Evolutionary conservation across 768 basidiomycete species (phyloP).

Genomic region (Suillus alpinus): DNA sequence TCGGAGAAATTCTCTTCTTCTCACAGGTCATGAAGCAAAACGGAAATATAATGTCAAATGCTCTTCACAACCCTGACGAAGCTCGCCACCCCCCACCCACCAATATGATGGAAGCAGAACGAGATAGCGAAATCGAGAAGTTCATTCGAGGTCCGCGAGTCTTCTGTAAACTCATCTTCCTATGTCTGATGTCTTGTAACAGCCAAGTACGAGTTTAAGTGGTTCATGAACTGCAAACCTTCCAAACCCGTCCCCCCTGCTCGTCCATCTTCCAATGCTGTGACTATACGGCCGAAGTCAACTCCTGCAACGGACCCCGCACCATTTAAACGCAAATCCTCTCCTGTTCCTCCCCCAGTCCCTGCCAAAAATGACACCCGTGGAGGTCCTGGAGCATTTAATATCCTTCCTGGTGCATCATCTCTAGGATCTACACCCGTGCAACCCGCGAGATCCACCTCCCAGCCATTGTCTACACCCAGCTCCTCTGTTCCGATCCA

Average conservation of each 20-base stretch:
- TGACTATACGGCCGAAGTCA: constrained; percentile 16
- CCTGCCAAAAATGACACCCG: constrained; percentile 23
- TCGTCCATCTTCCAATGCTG: constrained; percentile 33
- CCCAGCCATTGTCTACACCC: constrained; percentile 33
- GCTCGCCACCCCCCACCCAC: constrained; percentile 77
- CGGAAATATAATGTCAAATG: constrained; percentile 83
- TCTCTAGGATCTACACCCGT: constrained; percentile 1
- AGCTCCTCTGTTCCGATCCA: constrained; percentile 11
- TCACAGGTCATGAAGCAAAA: constrained; percentile 70
- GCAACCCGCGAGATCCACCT: constrained; percentile 26
- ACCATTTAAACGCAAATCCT: constrained; percentile 14
- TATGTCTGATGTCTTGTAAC: constrained; percentile 1
- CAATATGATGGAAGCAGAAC: constrained; percentile 70
- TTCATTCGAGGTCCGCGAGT: constrained; percentile 73
- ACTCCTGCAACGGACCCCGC: constrained; percentile 13
- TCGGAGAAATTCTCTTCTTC: constrained; percentile 13
- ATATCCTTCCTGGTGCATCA: constrained; percentile 12
- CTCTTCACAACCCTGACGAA: constrained; percentile 81
- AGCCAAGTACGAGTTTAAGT: constrained; percentile 82
- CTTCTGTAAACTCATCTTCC: background rate
- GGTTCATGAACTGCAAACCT: constrained; percentile 53
- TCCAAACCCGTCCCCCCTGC: constrained; percentile 44
- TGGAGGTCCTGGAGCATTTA: constrained; percentile 10
- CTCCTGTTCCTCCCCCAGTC: constrained; percentile 25
- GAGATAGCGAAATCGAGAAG: constrained; percentile 88